Conservation (phyloP, 768 basidiomycete genomes). For the Mycena chlorophos region DNA sequence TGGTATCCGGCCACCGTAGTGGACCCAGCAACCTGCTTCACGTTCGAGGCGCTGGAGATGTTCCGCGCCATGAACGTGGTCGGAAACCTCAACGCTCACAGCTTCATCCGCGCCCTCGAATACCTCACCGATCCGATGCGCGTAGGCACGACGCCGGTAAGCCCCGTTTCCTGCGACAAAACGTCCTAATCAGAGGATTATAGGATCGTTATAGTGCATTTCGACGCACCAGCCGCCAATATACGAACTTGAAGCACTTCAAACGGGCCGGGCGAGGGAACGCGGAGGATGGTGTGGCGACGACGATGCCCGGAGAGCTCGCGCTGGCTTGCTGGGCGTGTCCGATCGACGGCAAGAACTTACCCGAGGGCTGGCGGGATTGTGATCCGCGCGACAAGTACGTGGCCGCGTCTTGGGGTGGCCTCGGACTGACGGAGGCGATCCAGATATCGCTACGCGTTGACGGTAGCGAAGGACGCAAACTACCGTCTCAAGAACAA, state of each 20-base stretch:
- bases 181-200: no score
- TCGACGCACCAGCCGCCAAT: background rate
- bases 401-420: background rate
- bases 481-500: conserved; percentile 23
- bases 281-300: background rate
- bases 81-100: conserved; percentile 8
- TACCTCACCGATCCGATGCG: background rate
- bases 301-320: conserved; percentile 2
- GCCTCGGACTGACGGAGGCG: no score
- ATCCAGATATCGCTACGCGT: conserved; percentile 12
- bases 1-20: conserved; percentile 13
- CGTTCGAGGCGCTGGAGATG: background rate
- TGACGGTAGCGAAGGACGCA: conserved; percentile 15
- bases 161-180: background rate
- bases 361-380: conserved; percentile 16
- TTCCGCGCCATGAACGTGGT: conserved; percentile 1
- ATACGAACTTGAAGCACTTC: background rate
- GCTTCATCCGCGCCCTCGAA: conserved; percentile 6
- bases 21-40: conserved; percentile 7
- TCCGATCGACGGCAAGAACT: conserved; percentile 14
- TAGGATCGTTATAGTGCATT: background rate
- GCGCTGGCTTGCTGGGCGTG: conserved; percentile 21
- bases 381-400: background rate
- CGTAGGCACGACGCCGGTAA: background rate
- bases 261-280: background rate